Evolutionary conservation across 2,329 filamentous ascomycete genomes (phyloP).

Genomic region (Epichloe aotearoae): DNA sequence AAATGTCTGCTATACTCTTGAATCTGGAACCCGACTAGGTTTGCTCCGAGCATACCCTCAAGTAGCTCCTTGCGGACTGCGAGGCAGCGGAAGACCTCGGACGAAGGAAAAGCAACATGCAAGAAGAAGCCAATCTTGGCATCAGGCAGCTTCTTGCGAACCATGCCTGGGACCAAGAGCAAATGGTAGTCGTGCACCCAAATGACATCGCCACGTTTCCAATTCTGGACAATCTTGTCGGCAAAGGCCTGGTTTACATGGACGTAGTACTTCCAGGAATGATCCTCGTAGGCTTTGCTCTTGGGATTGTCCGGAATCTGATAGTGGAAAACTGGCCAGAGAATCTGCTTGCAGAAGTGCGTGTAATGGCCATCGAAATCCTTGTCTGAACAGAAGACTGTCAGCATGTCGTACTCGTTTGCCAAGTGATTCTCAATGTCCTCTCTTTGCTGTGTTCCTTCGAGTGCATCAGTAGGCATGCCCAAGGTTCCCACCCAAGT

Average conservation of each 20-base stretch:
- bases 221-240: conserved; percentile 77
- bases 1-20: conserved; percentile 90
- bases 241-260: conserved; percentile 89
- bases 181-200: conserved; percentile 97
- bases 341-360: conserved; percentile 93
- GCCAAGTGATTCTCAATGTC: conserved; percentile 74
- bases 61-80: conserved; percentile 77
- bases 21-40: conserved; percentile 87
- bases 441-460: conserved; percentile 58
- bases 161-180: conserved; percentile 75
- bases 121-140: conserved; percentile 95
- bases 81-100: conserved; percentile 87
- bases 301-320: conserved; percentile 96
- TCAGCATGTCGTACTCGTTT: conserved; percentile 68
- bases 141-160: conserved; percentile 79
- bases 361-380: conserved; percentile 92
- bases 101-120: conserved; percentile 90
- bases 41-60: conserved; percentile 85
- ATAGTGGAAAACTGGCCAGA: conserved; percentile 97
- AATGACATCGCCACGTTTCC: conserved; percentile 86
- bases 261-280: conserved; percentile 92
- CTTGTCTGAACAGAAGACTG: conserved; percentile 77
- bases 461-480: conserved; percentile 81
- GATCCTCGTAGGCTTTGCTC: conserved; percentile 95
- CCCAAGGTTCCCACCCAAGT: conserved; percentile 89